phyloP scores from a whole-genome alignment of 225 moss, liverwort and hornwort genomes.

The Ulota crispa region DNA sequence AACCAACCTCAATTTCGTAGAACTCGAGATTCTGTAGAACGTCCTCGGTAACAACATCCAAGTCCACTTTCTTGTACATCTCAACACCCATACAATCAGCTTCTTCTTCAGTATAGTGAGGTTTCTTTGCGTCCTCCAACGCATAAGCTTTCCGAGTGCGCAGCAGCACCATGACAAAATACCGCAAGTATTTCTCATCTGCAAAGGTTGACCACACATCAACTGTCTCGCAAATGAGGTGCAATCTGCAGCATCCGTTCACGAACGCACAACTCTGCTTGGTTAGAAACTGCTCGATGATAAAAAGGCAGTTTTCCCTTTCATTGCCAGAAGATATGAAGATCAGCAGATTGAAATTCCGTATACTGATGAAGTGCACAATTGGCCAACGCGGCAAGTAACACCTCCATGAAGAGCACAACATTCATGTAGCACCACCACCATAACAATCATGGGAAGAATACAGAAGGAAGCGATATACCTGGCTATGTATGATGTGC shows the following conservation, averaged over 20 bases:
- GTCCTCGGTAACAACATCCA: conserved; percentile 44
- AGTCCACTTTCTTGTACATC: conserved; percentile 20
- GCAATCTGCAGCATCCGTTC: conserved; percentile 55
- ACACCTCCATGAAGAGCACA: background rate
- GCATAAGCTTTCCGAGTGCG: conserved; percentile 33
- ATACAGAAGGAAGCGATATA: conserved; percentile 3
- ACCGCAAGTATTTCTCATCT: conserved; percentile 49
- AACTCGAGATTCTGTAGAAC: conserved; percentile 58
- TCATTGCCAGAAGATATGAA: background rate
- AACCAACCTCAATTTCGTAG: conserved; percentile 83
- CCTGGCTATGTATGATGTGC: conserved; percentile 43
- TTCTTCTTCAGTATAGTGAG: conserved; percentile 18
- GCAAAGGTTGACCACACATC: conserved; percentile 86
- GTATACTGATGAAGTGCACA: background rate
- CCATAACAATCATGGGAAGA: background rate
- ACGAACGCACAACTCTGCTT: background rate
- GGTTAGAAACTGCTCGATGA: background rate
- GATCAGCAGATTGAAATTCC: background rate
- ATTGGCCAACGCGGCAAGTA: background rate
- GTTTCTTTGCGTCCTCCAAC: conserved; percentile 11
- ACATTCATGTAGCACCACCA: background rate
- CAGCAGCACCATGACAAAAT: conserved; percentile 51
- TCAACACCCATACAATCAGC: conserved; percentile 10
- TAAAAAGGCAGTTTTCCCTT: background rate
- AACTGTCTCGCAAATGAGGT: conserved; percentile 68